A percentile compares a stretch with the other conserved stretches of the same genome.
Evolutionary conservation across 2,329 filamentous ascomycete genomes (phyloP).

Genomic region (Calonectria pseudoreteaudii): DNA sequence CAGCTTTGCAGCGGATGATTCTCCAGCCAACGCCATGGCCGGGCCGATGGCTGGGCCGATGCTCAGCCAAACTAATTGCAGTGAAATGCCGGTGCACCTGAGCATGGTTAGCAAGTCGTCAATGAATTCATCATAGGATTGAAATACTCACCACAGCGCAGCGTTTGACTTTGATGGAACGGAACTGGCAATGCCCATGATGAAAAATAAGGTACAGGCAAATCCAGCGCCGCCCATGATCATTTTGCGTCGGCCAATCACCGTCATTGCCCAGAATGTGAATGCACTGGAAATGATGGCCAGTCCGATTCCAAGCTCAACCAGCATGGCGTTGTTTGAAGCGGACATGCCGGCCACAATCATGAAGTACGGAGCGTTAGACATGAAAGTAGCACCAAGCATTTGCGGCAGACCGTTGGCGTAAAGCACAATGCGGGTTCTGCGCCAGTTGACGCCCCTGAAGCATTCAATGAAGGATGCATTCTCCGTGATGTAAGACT

Average conservation of each 20-base stretch:
- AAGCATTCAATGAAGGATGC: not conserved
- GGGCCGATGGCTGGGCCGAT: not conserved
- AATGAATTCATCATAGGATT: not conserved
- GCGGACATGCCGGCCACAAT: conserved; percentile 8
- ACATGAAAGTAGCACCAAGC: not conserved
- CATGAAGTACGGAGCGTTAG: conserved; percentile 16
- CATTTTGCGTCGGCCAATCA: not conserved
- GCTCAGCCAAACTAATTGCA: conserved; percentile 3
- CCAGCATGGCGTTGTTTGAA: not conserved
- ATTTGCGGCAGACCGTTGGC: not conserved
- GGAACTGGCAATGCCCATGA: conserved; percentile 8
- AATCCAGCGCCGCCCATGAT: not conserved
- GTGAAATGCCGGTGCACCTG: not conserved
- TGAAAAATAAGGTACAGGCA: not conserved
- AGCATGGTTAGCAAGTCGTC: not conserved
- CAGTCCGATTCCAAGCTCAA: conserved; percentile 4
- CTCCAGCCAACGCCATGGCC: conserved; percentile 4
- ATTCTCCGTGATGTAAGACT: not conserved
- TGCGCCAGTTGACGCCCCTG: conserved; percentile 5
- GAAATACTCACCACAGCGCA: not conserved
- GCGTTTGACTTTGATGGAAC: not conserved
- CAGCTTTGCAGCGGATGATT: not conserved
- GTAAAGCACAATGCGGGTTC: conserved; percentile 11
- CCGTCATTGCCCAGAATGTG: not conserved
- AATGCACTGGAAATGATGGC: not conserved